Evolutionary conservation across 176 grass and related monocot species (phyloP), one percentile per base, ranked within the genome.

Genomic region (Coix lacrymajobi): DNA sequence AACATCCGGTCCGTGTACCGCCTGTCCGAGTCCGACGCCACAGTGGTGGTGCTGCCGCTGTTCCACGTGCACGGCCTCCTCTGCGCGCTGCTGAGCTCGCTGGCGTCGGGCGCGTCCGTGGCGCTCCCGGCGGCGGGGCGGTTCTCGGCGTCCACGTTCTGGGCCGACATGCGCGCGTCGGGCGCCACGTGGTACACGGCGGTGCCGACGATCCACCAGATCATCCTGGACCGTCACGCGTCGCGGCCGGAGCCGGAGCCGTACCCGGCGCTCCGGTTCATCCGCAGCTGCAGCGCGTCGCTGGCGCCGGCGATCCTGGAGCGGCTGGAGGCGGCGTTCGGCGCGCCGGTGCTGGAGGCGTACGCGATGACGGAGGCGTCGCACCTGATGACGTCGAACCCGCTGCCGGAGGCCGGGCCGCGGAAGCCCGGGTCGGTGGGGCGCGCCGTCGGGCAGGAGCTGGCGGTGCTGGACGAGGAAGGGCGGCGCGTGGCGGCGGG

Each of bases 291-390:
- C 85, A 98, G 96, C 72, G 95, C 95, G 66, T 94, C 95, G 33
- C 88, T 97, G 29, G 92, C 95, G n/a, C 88, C 96, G 10, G 78
- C 34, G 17, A 95, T 98, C 71, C 69, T 98, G 33, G 85, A 82
- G 36, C 78, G 62, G 30, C 85, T 99, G 15, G 96, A 99, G 87
- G 52, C 87, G 9, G 89, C 80, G 2, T 93, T 99, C 75, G 46
- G 82, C 0, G 89, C 93, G 22, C 91, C 93, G 31, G 93, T 99
- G 41, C 77, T 96, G 80, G 96, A 99, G 82, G 91, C 96, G 20
- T 99, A 99, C 80, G 93, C 96, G 2, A 99, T 99, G 96, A 99
- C 96, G 8, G 93, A 96, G 85, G 96, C 96, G 10, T 66, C 93
- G 1, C 96, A 99, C 86, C 76, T 89, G 44, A 99, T 99, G 93